These are phyloP conservation scores for Haplosporangium sp. DNA, from an alignment of 371 early-diverging fungal species.

Conservation along the genomic window DNA sequence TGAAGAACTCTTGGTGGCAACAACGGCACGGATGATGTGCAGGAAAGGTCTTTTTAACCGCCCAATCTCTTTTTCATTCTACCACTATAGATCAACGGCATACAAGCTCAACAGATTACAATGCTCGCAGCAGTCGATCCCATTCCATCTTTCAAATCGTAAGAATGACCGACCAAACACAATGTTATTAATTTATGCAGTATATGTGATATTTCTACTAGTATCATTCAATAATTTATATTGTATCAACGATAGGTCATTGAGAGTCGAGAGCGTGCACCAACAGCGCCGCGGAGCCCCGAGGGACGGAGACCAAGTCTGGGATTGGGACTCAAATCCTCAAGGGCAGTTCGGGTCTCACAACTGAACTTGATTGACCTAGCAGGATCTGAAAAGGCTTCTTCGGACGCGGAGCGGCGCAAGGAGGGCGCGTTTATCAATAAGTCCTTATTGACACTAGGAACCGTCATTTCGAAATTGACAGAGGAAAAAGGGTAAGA, in stretches of 20 bases:
- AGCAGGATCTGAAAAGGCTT: conserved; percentile 94
- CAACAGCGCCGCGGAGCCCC: conserved; percentile 45
- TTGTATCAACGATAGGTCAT: conserved; percentile 51
- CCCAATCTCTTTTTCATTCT: not conserved
- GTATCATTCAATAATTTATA: too few relatives aligned
- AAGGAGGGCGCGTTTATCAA: conserved; percentile 97
- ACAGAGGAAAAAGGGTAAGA: conserved; percentile 68
- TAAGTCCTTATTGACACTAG: conserved; percentile 87
- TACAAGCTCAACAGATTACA: conserved; percentile 56
- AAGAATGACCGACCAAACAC: not conserved
- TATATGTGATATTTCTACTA: too few relatives aligned
- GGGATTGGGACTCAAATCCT: conserved; percentile 53
- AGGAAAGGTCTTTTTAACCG: too few relatives aligned
- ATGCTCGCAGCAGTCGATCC: conserved; percentile 57
- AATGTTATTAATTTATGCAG: too few relatives aligned
- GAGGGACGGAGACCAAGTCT: conserved; percentile 46
- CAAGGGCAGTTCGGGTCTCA: conserved; percentile 75
- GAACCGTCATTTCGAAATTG: conserved; percentile 90
- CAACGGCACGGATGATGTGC: too few relatives aligned
- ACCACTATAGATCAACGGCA: conserved; percentile 45
- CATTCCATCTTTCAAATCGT: conserved; percentile 57
- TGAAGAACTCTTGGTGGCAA: not conserved
- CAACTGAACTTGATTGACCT: conserved; percentile 91
- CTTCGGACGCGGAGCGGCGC: conserved; percentile 79
- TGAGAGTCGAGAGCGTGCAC: conserved; percentile 64